Percentiles rank a stretch among this genome's conserved stretches.
phyloP scores from a whole-genome alignment of 345 rosid genomes.

The Dimocarpus longan region DNA sequence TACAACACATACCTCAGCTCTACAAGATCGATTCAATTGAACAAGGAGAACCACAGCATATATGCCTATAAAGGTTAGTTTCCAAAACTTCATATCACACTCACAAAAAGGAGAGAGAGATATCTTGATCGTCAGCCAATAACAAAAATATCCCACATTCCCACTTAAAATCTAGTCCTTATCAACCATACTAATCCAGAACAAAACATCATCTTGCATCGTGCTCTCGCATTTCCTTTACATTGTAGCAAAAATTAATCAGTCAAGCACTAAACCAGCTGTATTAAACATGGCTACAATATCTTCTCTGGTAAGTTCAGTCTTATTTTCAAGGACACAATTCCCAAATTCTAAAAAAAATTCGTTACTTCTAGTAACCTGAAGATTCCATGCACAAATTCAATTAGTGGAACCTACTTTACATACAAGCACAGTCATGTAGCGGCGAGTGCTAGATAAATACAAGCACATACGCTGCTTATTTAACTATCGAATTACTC shows the following conservation, averaged over 20 bases:
- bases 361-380: not conserved
- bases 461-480: not conserved
- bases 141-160: not conserved
- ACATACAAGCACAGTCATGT: not conserved
- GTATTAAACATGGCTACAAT: not conserved
- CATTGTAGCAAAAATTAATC: not conserved
- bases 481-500: not conserved
- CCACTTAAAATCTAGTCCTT: not conserved
- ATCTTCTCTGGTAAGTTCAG: not conserved
- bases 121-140: not conserved
- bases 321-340: not conserved
- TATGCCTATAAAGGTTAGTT: not conserved
- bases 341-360: not conserved
- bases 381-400: not conserved
- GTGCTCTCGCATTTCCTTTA: not conserved
- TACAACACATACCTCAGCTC: not conserved
- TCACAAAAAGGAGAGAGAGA: not conserved
- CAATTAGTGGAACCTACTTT: slow-evolving; percentile 8
- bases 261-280: not conserved
- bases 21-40: not conserved
- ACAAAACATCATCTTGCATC: not conserved
- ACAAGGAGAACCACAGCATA: not conserved
- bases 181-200: not conserved
- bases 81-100: not conserved
- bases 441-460: not conserved